Evolutionary conservation across 768 basidiomycete genomes (phyloP).

Genomic region (Lactarius hatsudake): DNA sequence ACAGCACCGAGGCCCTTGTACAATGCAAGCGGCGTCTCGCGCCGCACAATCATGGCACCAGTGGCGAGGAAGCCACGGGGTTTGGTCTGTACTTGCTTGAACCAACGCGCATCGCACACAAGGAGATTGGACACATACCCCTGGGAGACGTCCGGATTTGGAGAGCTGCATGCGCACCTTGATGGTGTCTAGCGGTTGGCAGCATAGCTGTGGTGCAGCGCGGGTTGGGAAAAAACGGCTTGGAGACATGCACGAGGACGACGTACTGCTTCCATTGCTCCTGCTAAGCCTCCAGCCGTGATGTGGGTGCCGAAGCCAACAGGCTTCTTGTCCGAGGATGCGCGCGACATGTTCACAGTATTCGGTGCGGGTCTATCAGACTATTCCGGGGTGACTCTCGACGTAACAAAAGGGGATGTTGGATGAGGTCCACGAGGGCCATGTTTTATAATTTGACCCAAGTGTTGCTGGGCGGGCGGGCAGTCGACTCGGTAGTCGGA

Average conservation of each 20-base stretch:
- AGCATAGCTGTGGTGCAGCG: constrained; percentile 52
- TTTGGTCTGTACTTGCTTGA: constrained; percentile 63
- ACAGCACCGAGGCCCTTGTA: constrained; percentile 99
- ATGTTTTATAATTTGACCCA: background rate
- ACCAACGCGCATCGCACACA: background rate
- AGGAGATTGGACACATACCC: constrained; percentile 56
- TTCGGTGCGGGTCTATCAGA: background rate
- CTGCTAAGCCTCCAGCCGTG: constrained; percentile 91
- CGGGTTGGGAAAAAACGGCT: background rate
- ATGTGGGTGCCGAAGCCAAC: constrained; percentile 87
- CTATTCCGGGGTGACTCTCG: background rate
- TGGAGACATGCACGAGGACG: background rate
- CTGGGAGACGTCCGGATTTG: constrained; percentile 69
- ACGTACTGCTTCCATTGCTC: constrained; percentile 87
- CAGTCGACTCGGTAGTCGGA: background rate
- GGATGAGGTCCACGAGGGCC: background rate
- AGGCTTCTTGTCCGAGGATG: constrained; percentile 58
- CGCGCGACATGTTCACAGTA: constrained; percentile 14
- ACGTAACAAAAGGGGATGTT: background rate
- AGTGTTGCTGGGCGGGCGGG: background rate
- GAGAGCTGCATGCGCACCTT: constrained; percentile 99
- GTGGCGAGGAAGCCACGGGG: constrained; percentile 91
- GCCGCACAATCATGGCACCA: constrained; percentile 77
- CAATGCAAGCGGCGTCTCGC: constrained; percentile 92
- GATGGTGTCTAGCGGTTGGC: constrained; percentile 97